These are phyloP conservation scores for Trichopus zeylanicus DNA, from an alignment of 116 monocot species.

Conservation along the genomic window DNA sequence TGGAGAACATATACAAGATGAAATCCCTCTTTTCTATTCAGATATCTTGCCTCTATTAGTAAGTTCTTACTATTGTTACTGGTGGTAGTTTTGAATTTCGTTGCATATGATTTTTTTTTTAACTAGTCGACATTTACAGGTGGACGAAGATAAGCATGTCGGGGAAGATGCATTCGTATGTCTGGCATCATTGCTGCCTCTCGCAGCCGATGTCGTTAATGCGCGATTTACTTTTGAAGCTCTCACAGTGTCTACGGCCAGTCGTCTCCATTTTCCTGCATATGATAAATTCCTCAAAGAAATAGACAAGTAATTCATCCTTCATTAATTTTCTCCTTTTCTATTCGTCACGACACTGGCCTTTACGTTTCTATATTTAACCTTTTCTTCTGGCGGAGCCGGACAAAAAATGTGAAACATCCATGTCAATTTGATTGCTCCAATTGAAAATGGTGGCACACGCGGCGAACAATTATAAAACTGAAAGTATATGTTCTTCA, in stretches of 20 bases:
- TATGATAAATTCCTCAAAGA: slow-evolving; percentile 84
- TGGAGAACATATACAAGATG: slow-evolving; percentile 44
- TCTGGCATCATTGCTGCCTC: slow-evolving; percentile 59
- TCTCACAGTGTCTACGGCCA: slow-evolving; percentile 57
- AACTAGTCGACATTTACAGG: slow-evolving; percentile 21
- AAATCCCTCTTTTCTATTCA: slow-evolving; percentile 78
- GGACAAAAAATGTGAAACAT: no score
- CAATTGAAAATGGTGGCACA: no score
- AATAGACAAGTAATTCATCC: slow-evolving; percentile 44
- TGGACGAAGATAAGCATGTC: slow-evolving; percentile 58
- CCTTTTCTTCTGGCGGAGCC: no score
- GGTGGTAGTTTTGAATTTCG: not conserved
- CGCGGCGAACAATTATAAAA: no score
- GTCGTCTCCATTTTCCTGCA: slow-evolving; percentile 71
- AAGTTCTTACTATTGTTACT: slow-evolving; percentile 9
- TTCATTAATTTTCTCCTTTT: not conserved
- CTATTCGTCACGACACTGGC: no score
- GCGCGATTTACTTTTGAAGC: slow-evolving; percentile 75
- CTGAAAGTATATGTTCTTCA: no score
- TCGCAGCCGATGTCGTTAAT: slow-evolving; percentile 61
- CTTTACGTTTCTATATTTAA: no score
- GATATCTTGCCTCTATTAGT: slow-evolving; percentile 93
- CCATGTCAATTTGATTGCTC: no score
- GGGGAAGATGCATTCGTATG: slow-evolving; percentile 83
- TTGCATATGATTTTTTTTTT: not conserved